phyloP scores from a whole-genome alignment of 345 rosid genomes.

The Kandelia obovata region DNA sequence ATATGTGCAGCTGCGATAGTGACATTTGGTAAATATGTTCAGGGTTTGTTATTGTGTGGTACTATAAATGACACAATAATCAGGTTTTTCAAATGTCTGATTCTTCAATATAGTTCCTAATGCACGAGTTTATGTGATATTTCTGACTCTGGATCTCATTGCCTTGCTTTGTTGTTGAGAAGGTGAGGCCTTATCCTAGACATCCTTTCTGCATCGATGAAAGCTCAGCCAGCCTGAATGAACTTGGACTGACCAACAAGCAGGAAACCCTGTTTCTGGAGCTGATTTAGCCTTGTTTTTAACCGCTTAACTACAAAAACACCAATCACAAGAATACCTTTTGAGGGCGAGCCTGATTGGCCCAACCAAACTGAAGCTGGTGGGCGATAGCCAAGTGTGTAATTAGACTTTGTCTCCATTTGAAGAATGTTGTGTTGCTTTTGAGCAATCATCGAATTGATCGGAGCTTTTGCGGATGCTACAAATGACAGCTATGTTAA shows the following conservation, averaged over 20 bases:
- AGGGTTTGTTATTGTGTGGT: too few relatives aligned
- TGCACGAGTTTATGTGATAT: too few relatives aligned
- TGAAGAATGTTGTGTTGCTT: not conserved
- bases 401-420: not conserved
- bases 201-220: slow-evolving; percentile 46
- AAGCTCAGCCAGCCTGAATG: slow-evolving; percentile 51
- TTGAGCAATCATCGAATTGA: too few relatives aligned
- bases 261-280: slow-evolving; percentile 84
- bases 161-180: slow-evolving; percentile 27
- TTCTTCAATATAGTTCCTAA: not conserved
- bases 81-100: not conserved
- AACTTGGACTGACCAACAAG: slow-evolving; percentile 65
- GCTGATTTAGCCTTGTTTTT: slow-evolving; percentile 36
- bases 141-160: not conserved
- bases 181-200: slow-evolving; percentile 81
- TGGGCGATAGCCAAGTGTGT: not conserved
- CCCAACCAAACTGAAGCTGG: not conserved
- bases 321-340: not conserved
- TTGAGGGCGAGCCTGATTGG: not conserved
- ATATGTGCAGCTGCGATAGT: too few relatives aligned
- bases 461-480: too few relatives aligned
- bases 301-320: not conserved
- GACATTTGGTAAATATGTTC: too few relatives aligned
- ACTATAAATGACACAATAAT: too few relatives aligned
- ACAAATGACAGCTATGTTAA: too few relatives aligned